Base-by-base conservation (phyloP, 495 filamentous ascomycete species). In the Polyplosphaeria fusca region DNA sequence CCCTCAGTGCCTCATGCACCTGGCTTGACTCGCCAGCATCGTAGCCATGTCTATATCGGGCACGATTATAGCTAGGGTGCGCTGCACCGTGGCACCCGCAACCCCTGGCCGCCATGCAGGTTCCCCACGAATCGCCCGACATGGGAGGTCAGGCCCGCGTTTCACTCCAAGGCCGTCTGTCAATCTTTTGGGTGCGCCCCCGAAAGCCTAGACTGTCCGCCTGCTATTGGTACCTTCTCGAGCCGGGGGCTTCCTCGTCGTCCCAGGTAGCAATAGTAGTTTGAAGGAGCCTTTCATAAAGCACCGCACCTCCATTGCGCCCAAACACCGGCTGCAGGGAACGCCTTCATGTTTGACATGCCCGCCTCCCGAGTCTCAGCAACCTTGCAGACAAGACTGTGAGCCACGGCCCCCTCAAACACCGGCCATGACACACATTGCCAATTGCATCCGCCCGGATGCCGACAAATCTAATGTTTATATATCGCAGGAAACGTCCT, bases 401-500 rank as follows among this genome's bases (percentile, higher is more conserved):
- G 58, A 66, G 45, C 58, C 58, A 58, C 45, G 24, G 54, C 46
- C 43, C 46, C 41, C 35, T 52, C 52, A 62, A 60, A 57, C 55
- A 24, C 28, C 52, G 18, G 56, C 61, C 52, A 68, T 68, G 65
- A 63, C 63, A 63, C 65, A 68, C 55, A 68, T 68, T 46, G 63
- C 65, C 54, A 63, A 68, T 63, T 68, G 65, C 60, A 63, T 68
- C 53, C 63, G 65, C 28, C 49, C 37, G 4, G 63, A 54, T 30
- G 58, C 56, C 58, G 58, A 58, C 24, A 49, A 62, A 46, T 27
- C 56, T 16, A 57, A 39, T 30, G 48, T 64, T 61, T 61, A 64
- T 61, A 64, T 67, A 67, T 32, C 55, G 7, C 30, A 55, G 18
- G 64, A 67, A 62, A 62, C 58, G 44, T 41, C 63, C 41, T 47